These are phyloP conservation scores for Ophiostoma sp. DNA, from an alignment of 2,329 filamentous ascomycete genomes.

Conservation along the genomic window DNA sequence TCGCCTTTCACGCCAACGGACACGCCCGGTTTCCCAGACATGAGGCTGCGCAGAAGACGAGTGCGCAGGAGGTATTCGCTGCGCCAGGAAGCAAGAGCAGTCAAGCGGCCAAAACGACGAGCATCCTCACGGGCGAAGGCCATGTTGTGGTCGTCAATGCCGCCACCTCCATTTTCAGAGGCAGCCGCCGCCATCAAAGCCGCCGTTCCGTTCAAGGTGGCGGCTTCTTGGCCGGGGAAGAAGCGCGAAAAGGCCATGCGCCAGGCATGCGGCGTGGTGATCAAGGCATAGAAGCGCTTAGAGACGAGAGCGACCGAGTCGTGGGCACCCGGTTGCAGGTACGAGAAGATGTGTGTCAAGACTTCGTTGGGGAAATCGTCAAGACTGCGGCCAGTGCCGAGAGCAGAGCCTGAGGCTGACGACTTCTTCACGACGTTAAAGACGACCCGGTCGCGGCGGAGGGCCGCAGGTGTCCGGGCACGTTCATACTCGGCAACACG, in stretches of 20 bases:
- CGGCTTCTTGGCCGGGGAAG: constrained; percentile 71
- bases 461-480: constrained; percentile 50
- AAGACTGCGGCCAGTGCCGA: constrained; percentile 43
- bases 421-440: constrained; percentile 51
- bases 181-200: constrained; percentile 1
- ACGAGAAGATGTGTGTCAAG: constrained; percentile 84
- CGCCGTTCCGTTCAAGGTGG: background rate
- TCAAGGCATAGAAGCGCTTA: constrained; percentile 78
- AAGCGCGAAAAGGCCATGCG: constrained; percentile 86
- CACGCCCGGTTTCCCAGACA: constrained; percentile 73
- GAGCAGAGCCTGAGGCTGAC: constrained; percentile 26
- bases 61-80: constrained; percentile 93
- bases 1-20: constrained; percentile 44
- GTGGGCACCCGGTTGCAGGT: constrained; percentile 82
- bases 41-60: constrained; percentile 75
- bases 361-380: constrained; percentile 83
- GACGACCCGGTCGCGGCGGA: constrained; percentile 48
- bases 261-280: constrained; percentile 93
- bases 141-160: background rate
- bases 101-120: constrained; percentile 80
- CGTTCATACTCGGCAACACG: constrained; percentile 63
- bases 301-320: constrained; percentile 82
- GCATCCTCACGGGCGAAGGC: constrained; percentile 65
- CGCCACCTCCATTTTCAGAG: background rate
- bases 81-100: constrained; percentile 84